Base-by-base conservation (phyloP, 1,284 basidiomycete species). In the Ustilago bromivora region DNA sequence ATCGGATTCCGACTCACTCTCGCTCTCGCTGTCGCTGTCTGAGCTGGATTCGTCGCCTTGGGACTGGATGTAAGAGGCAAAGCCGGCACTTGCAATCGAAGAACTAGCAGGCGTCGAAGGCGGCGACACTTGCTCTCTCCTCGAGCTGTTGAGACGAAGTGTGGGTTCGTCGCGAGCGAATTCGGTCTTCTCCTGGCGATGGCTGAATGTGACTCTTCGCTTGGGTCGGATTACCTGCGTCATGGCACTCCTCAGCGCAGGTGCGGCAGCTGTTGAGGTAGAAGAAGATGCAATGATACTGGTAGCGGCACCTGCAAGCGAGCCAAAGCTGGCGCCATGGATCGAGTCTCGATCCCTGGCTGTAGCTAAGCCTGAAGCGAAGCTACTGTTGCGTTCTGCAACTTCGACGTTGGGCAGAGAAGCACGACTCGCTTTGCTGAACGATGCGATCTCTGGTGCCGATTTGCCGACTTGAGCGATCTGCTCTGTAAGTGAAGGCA, bases 171-270 rank as follows among this genome's bases (percentile, higher is more conserved):
- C 78, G 13, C 66, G 65, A 10, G 66, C 78, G 49, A 77, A 76
- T 35, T 77, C 74, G 47, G 78, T 79, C 58, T 77, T 73, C 51
- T 79, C 78, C 52, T 79, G 78, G 3, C 78, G 68, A 32, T 68
- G 62, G 62, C 78, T 79, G 69, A 79, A 79, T 3, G 78, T 79
- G 54, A 79, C 78, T 36, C 78, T 56, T 31, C 78, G 67, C 58
- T 75, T 77, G 9, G 71, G 71, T 13, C 76, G 71, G 23, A 77
- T 54, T 40, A 77, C 62, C 28, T 77, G 75, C 7, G 75, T 77
- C 64, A 70, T 60, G 35, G 71, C 66, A 41, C 38, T 63, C n/a
- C 71, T 54, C 4, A 64, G 34, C 1, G 61, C 57, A 36, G 73
- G 36, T 6, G 71, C 55, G 10, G 64, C 61, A 23, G 57, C 41